Percentiles rank a stretch among this genome's conserved stretches.
Conservation (phyloP, 2,329 filamentous ascomycete species). For the Aspergillus alliaceus region DNA sequence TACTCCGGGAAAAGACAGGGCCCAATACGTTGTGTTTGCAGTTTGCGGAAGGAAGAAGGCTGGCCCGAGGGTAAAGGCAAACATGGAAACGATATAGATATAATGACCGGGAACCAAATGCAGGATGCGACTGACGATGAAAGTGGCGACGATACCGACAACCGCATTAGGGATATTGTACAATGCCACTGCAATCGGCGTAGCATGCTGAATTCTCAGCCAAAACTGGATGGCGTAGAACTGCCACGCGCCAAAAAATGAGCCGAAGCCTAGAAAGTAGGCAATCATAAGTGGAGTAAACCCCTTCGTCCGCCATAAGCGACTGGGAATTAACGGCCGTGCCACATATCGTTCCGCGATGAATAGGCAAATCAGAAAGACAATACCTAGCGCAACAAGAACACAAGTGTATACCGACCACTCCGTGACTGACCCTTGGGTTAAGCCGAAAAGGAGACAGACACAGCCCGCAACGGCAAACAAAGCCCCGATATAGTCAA, state of each 20-base stretch:
- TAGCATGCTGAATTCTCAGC: slow-evolving; percentile 39
- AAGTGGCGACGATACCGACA: slow-evolving; percentile 47
- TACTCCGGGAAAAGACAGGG: slow-evolving; percentile 46
- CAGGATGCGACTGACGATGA: slow-evolving; percentile 48
- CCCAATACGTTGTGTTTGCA: slow-evolving; percentile 45
- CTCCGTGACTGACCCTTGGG: slow-evolving; percentile 51
- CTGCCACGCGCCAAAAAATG: slow-evolving; percentile 46
- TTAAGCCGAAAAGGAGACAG: slow-evolving; percentile 59
- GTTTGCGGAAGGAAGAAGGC: slow-evolving; percentile 45
- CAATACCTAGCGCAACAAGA: slow-evolving; percentile 48
- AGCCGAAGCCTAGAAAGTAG: slow-evolving; percentile 47
- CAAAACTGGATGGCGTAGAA: slow-evolving; percentile 44
- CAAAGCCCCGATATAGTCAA: slow-evolving; percentile 43
- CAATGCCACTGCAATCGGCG: slow-evolving; percentile 42
- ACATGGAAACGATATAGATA: slow-evolving; percentile 48
- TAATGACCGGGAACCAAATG: slow-evolving; percentile 48
- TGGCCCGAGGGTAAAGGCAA: slow-evolving; percentile 39
- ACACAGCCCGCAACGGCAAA: slow-evolving; percentile 53
- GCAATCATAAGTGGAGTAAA: slow-evolving; percentile 46
- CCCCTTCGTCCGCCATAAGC: slow-evolving; percentile 45
- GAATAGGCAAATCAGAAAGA: slow-evolving; percentile 49
- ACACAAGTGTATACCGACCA: slow-evolving; percentile 53
- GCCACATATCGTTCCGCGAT: slow-evolving; percentile 45
- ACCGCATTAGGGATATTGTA: slow-evolving; percentile 49
- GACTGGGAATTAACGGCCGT: slow-evolving; percentile 48